Evolutionary conservation across 2,329 filamentous ascomycete genomes (phyloP), one percentile per base, ranked within the genome.

Genomic region (Aspergillus clavatus): DNA sequence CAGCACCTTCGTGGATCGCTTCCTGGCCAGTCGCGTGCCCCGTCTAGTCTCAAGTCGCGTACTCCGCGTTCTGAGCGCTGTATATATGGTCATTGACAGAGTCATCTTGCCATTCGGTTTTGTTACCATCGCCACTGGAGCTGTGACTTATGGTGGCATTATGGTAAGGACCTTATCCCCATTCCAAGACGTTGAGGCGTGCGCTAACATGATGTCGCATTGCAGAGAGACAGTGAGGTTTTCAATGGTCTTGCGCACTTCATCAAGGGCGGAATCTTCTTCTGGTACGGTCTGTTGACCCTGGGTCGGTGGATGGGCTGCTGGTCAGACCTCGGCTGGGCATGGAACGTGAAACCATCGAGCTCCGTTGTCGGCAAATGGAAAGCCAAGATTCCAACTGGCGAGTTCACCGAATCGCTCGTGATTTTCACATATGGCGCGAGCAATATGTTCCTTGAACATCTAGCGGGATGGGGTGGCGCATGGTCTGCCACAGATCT

Each of bases 211-310:
- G 14, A 21, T 16, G 3, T 23, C 18, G 7, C 51, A 48, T 8
- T 27, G 16, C 53, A 89, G 85, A 83, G 85, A 64, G 84, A 79
- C 4, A 66, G 67, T 18, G 74, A 75, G 2, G 73, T 96, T 46
- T 94, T 91, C 73, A 90, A 83, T 55, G 89, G 91, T 2, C 75
- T 96, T 33, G 91, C 91, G 6, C 91, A 97, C 63, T 95, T 88
- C 72, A 83, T 96, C 66, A 97, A 97, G 66, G 91, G 91, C 37
- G 87, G 87, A 3, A 86, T 97, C 43, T 97, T 97, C 74, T 89
- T 96, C 71, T 93, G 88, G 83, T 87, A 94, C 52, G 91, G 91
- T 7, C 70, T 95, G 16, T 71, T 96, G 48, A 95, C 88, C 0
- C 76, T 97, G 3, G 89, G 89, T 23, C 84, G 91, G 45, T 96